These are phyloP conservation scores for Podosphaera aphanis DNA, from an alignment of 2,329 filamentous ascomycete species.

Conservation along the genomic window DNA sequence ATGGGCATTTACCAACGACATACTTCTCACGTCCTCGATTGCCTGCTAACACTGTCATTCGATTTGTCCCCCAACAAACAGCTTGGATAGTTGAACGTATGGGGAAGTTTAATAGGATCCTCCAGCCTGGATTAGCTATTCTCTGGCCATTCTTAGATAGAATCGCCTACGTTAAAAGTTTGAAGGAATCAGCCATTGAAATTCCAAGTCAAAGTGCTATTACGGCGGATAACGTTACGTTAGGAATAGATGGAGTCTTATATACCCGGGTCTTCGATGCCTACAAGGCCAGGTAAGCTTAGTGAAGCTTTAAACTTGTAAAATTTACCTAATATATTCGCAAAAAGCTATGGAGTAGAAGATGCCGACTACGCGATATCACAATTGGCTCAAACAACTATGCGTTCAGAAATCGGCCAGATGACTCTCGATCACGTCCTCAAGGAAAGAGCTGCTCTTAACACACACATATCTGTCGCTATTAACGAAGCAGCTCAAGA, in stretches of 20 bases:
- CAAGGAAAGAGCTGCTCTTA: constrained; percentile 86
- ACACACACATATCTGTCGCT: constrained; percentile 93
- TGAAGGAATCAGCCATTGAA: constrained; percentile 91
- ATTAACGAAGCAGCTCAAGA: constrained; percentile 96
- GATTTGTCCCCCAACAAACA: constrained; percentile 97
- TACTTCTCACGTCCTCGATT: constrained; percentile 58
- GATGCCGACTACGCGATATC: constrained; percentile 97
- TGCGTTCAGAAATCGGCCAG: constrained; percentile 96
- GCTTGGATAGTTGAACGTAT: constrained; percentile 99
- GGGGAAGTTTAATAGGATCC: constrained; percentile 87
- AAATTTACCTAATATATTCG: background rate
- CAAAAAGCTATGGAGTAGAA: constrained; percentile 72
- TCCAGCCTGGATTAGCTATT: constrained; percentile 76
- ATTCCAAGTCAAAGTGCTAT: constrained; percentile 96
- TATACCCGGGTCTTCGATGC: constrained; percentile 95
- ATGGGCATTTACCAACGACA: constrained; percentile 27
- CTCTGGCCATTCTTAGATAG: constrained; percentile 78
- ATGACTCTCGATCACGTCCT: constrained; percentile 89
- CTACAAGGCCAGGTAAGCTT: constrained; percentile 70
- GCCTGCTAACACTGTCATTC: constrained; percentile 81
- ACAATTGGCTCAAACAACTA: constrained; percentile 92
- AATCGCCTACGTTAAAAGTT: constrained; percentile 90
- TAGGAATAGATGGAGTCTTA: constrained; percentile 85
- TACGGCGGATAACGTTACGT: constrained; percentile 91
- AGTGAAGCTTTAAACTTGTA: constrained; percentile 1